Percentiles rank a stretch among this genome's conserved stretches.
phyloP scores from a whole-genome alignment of 306 rosid species.

The Cicer pinnatifidum region DNA sequence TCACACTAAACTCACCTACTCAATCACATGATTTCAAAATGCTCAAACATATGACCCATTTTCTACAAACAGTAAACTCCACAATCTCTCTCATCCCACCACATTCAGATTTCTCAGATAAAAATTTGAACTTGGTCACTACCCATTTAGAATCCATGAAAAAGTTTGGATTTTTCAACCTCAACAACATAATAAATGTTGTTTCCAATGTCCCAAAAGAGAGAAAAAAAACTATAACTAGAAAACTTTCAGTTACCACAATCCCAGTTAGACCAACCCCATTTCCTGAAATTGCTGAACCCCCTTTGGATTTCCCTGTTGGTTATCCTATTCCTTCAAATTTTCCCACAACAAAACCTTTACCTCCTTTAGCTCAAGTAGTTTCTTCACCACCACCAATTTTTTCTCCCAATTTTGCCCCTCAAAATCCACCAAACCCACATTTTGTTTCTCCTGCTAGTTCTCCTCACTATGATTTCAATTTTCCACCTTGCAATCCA shows the following conservation, averaged over 20 bases:
- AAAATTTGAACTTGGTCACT: conserved; percentile 51
- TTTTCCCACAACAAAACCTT: conserved; percentile 51
- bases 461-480: conserved; percentile 52
- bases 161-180: conserved; percentile 59
- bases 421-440: conserved; percentile 51
- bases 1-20: conserved; percentile 40
- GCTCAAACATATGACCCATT: conserved; percentile 55
- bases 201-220: conserved; percentile 39
- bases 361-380: conserved; percentile 59
- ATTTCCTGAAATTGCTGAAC: conserved; percentile 57
- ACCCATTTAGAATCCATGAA: conserved; percentile 57
- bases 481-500: conserved; percentile 78
- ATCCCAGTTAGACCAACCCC: conserved; percentile 67
- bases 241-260: conserved; percentile 67
- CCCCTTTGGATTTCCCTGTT: conserved; percentile 60
- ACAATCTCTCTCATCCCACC: conserved; percentile 55
- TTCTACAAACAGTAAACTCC: conserved; percentile 61
- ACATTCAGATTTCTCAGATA: conserved; percentile 50
- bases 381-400: conserved; percentile 57
- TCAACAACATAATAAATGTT: conserved; percentile 49
- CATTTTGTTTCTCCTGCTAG: conserved; percentile 56
- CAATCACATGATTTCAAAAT: conserved; percentile 46
- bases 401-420: conserved; percentile 47
- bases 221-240: conserved; percentile 42
- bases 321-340: conserved; percentile 57